Base-by-base conservation (phyloP, 2,329 filamentous ascomycete genomes). In the Zymoseptoria brevis region DNA sequence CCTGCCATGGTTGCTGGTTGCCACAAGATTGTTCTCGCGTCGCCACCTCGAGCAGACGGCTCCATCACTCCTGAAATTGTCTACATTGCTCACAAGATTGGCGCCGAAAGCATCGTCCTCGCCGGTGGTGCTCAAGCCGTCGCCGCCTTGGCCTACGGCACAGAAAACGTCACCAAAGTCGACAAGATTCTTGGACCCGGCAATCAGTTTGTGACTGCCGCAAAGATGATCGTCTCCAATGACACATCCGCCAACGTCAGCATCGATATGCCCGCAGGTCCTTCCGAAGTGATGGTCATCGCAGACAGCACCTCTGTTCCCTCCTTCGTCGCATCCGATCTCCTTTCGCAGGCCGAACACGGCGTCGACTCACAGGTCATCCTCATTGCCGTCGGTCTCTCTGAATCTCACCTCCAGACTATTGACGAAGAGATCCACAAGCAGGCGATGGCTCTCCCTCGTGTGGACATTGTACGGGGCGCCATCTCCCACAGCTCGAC, bases 121-220 rank as follows among this genome's bases (percentile, higher is more conserved):
- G 94, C 94, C 9, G 94, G 94, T 62, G 94, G 94, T 62, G 94
- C 93, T 0, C 94, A 99, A 77, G 94, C 94, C 50, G 87, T 99
- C 45, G 94, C 93, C 19, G 94, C 94, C 53, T 88, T 99, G 87
- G 94, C 94, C 1, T 99, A 99, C 76, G 94, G 94, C 53, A 99
- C 94, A 0, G 88, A 96, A 75, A 93, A 87, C 67, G 85, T 99
- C 55, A 89, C 81, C 74, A 99, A 99, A 79, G 94, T 99, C 7
- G 94, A 99, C 81, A 99, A 99, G 83, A 96, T 99, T 67, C 84
- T 97, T 11, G 94, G 94, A 0, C 94, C 94, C 2, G 94, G 94
- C 41, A 99, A 99, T 76, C 94, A 97, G 75, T 99, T 97, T 72
- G 94, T 99, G 49, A 99, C 94, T 0, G 94, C 94, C 0, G 94